phyloP scores from a whole-genome alignment of 345 rosid species.

The Gossypium raimondii region DNA sequence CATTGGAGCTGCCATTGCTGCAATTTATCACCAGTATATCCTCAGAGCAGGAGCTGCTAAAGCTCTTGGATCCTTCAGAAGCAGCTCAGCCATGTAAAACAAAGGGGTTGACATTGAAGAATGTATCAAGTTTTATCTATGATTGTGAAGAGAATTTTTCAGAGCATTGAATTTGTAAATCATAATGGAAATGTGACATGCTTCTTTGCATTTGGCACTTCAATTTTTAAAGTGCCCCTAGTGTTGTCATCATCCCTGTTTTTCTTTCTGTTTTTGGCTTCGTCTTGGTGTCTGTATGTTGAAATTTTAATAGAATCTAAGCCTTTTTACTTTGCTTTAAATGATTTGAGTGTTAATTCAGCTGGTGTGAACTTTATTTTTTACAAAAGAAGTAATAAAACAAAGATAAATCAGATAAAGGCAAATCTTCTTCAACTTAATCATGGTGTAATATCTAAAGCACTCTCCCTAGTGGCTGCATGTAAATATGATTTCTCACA shows the following conservation, averaged over 20 bases:
- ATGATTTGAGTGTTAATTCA: no score
- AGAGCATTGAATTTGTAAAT: conserved; percentile 9
- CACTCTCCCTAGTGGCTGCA: no score
- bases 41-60: conserved; percentile 51
- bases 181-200: not conserved
- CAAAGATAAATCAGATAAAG: no score
- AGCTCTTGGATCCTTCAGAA: conserved; percentile 55
- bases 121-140: not conserved
- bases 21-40: conserved; percentile 52
- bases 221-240: not conserved
- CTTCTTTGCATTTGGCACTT: not conserved
- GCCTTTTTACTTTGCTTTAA: not conserved
- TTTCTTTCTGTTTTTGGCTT: not conserved
- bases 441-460: no score
- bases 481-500: no score
- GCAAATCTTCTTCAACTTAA: no score
- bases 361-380: no score
- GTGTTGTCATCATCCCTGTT: not conserved
- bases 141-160: not conserved
- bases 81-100: conserved; percentile 33
- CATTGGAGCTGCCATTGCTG: conserved; percentile 58
- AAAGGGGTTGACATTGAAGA: not conserved
- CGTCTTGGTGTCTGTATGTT: no score
- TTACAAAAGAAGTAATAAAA: no score
- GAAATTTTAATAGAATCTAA: no score